These are phyloP conservation scores for Cutaneotrichosporon arboriforme DNA, from an alignment of 1,284 basidiomycete genomes.

Conservation along the genomic window DNA sequence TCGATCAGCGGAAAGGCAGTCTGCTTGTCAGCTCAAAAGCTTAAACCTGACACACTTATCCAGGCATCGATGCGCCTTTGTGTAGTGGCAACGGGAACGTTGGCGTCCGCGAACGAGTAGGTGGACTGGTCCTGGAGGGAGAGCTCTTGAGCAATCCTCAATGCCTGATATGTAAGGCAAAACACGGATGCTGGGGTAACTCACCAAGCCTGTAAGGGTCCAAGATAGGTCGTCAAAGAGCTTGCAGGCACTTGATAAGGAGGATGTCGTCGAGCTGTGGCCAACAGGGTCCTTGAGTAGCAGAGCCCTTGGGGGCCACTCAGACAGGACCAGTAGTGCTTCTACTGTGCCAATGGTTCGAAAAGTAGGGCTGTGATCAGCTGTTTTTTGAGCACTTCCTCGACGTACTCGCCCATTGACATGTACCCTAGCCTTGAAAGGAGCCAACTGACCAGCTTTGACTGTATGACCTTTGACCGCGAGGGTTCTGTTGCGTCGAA, in stretches of 20 bases:
- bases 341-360: conserved; percentile 13
- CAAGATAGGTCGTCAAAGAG: conserved; percentile 23
- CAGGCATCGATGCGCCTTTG: conserved; percentile 15
- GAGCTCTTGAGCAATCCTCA: conserved; percentile 22
- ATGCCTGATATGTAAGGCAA: conserved; percentile 4
- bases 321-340: conserved; percentile 19
- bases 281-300: conserved; percentile 8
- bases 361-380: background rate
- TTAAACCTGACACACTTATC: conserved; percentile 16
- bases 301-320: conserved; percentile 20
- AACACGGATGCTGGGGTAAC: background rate
- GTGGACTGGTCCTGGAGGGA: conserved; percentile 17
- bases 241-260: conserved; percentile 12
- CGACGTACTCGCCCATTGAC: conserved; percentile 21
- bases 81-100: background rate
- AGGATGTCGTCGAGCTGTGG: background rate
- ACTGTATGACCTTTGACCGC: conserved; percentile 15
- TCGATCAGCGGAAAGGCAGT: conserved; percentile 21
- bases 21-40: background rate
- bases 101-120: conserved; percentile 5
- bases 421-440: conserved; percentile 13
- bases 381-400: too few relatives aligned
- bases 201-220: conserved; percentile 18
- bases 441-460: conserved; percentile 16
- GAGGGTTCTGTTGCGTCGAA: conserved; percentile 16